These are phyloP conservation scores for Leptographium radiaticola DNA, from an alignment of 2,329 filamentous ascomycete species.

Conservation along the genomic window DNA sequence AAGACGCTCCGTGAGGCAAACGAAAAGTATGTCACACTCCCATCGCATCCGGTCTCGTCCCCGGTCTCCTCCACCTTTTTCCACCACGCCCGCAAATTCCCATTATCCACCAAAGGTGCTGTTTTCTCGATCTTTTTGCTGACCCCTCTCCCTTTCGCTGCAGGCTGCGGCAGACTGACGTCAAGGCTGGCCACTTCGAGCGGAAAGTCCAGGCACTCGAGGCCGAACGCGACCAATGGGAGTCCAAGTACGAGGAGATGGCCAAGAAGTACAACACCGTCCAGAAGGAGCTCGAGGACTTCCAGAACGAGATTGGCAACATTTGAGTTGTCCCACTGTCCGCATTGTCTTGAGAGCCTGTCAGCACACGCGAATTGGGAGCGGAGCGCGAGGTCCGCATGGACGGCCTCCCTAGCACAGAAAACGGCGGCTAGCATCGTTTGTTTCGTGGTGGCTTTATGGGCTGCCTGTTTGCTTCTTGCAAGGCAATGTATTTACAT, in stretches of 20 bases:
- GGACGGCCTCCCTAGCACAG: neutral
- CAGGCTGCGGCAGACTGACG: constrained; percentile 96
- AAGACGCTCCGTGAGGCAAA: constrained; percentile 94
- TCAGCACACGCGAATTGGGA: neutral
- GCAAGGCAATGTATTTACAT: constrained; percentile 5
- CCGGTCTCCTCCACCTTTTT: constrained; percentile 1
- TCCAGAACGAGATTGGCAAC: constrained; percentile 84
- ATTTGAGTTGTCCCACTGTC: constrained; percentile 47
- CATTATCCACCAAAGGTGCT: constrained; percentile 7
- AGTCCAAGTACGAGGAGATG: constrained; percentile 97
- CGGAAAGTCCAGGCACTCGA: constrained; percentile 98
- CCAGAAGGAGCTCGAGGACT: constrained; percentile 84
- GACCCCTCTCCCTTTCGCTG: constrained; percentile 4
- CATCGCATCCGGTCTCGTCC: constrained; percentile 5
- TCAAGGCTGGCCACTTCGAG: constrained; percentile 98
- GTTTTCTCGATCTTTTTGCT: neutral
- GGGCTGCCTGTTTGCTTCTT: constrained; percentile 1
- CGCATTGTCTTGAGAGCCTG: neutral
- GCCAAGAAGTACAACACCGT: constrained; percentile 70
- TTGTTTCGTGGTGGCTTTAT: constrained; percentile 5
- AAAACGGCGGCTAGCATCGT: neutral
- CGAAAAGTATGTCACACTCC: constrained; percentile 67
- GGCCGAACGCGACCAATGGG: constrained; percentile 83
- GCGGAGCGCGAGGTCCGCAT: neutral
- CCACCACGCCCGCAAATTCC: constrained; percentile 6